Evolutionary conservation across 2,329 filamentous ascomycete species (phyloP), one percentile per base, ranked within the genome.

Genomic region (Phoma sp.): DNA sequence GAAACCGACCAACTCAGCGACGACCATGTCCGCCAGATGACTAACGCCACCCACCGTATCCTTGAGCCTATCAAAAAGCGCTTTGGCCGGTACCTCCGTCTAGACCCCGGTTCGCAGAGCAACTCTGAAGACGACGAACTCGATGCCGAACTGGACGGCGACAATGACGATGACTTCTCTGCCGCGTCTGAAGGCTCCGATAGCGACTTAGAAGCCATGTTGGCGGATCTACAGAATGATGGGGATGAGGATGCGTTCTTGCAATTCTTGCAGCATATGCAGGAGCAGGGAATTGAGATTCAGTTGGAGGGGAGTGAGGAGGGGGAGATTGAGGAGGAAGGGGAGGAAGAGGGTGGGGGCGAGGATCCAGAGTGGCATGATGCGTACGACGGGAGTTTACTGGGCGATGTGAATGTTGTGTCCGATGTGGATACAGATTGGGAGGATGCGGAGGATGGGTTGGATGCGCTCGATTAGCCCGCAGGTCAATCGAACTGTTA

Each of bases 1-100:
- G 66, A 70, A 41, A 69, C 68, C 1, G 67, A 67, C 30, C 62
- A 70, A 22, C 56, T 72, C 4, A 39, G 47, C 25, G 42, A 55
- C 2, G 24, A 18, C 8, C 62, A 69, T 37, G 55, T 72, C 29
- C 32, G 46, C 1, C 42, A 33, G 2, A 32, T 68, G n/a, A 56
- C 47, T 10, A 56, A 39, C 6, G 37, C 62, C 7, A 58, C 59
- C 1, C 48, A 53, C 3, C 58, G 54, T 9, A 27, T 48, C 1
- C 49, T 69, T 10, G 40, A 41, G 1, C 13, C 35, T 8, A 49
- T 64, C 23, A 63, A 57, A 39, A 41, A 39, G 6, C 53, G 40
- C 11, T 62, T 67, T 30, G 30, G 55, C 5, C 51, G 45, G 1
- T 27, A 40, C n/a, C 37, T 23, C 13, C 41, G 37, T 4, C 35